Evolutionary conservation across 2,329 filamentous ascomycete species (phyloP), one percentile per base, ranked within the genome.

Genomic region (Pseudopithomyces maydicus): DNA sequence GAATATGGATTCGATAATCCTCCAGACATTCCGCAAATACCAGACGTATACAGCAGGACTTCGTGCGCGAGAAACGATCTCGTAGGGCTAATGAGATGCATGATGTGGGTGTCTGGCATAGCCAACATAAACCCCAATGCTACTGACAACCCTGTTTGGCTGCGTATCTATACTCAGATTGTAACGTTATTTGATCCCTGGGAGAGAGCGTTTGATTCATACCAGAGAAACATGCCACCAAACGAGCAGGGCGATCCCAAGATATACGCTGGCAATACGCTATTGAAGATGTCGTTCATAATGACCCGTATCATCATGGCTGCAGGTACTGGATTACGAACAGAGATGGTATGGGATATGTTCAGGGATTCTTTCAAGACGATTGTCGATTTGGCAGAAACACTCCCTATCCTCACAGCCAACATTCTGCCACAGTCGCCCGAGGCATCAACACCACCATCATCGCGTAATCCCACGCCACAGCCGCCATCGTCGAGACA

Each of bases 61-160:
- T 54, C 58, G 2, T 8, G 32, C 14, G 69, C 69, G 14, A 61
- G 69, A 3, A 62, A 69, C 45, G 67, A 69, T 39, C 64, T 72
- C 14, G 67, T 71, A 10, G 59, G 54, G 11, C 46, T 71, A 10
- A 45, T 70, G 17, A 59, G 69, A 7, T 69, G 65, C 47, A 65
- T 72, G 61, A 65, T 72, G 66, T 70, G 69, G 68, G 59, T 65
- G 22, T 61, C 67, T 12, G 66, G 65, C 11, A 52, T 67, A 5
- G 62, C 57, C 17, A 66, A 67, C 29, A 64, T 62, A 15, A 54
- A 67, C 32, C 59, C 58, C 8, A 52, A 58, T n/a, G 67, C 64
- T 10, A 35, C 56, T 10, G 59, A 65, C 15, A 55, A 68, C 29
- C 57, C 67, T 1, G 52, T 38, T n/a, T 72, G 64, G 65, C 56